These are phyloP conservation scores for Tricholoma matsutake DNA, from an alignment of 768 basidiomycete genomes.

Conservation along the genomic window DNA sequence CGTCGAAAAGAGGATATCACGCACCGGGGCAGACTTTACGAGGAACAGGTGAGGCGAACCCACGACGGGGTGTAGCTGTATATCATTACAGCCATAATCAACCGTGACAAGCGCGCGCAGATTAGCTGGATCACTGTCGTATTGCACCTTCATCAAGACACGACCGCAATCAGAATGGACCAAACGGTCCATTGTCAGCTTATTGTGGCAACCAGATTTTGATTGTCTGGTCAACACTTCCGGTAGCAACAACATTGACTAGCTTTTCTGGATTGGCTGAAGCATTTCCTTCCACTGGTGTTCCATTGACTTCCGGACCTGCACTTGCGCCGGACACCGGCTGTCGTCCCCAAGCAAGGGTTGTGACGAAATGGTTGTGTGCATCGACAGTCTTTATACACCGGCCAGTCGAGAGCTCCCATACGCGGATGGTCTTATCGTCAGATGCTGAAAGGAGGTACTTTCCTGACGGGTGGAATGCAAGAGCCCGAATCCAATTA, in stretches of 20 bases:
- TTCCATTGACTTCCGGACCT: constrained; percentile 33
- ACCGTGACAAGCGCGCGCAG: constrained; percentile 1
- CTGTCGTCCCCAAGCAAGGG: constrained; percentile 77
- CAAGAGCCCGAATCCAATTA: constrained; percentile 86
- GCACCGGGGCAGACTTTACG: constrained; percentile 12
- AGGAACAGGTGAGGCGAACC: constrained; percentile 4
- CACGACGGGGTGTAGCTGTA: constrained; percentile 1
- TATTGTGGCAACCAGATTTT: constrained; percentile 61
- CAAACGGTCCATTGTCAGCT: neutral
- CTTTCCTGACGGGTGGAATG: constrained; percentile 90
- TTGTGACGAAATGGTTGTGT: constrained; percentile 80
- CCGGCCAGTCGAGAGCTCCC: constrained; percentile 84
- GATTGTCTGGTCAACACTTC: constrained; percentile 64
- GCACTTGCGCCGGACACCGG: constrained; percentile 38
- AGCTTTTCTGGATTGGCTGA: constrained; percentile 51
- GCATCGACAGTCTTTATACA: constrained; percentile 87
- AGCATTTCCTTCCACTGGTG: constrained; percentile 14
- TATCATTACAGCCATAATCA: neutral
- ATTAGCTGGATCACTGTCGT: neutral
- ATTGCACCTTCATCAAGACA: neutral
- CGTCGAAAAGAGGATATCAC: neutral
- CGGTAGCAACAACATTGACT: constrained; percentile 67
- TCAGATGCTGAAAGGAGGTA: constrained; percentile 89
- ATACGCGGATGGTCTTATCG: constrained; percentile 87
- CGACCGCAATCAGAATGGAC: constrained; percentile 4